Percentiles rank a stretch among this genome's conserved stretches.
Conservation (phyloP, 768 basidiomycete genomes). For the Lactarius tabidus region DNA sequence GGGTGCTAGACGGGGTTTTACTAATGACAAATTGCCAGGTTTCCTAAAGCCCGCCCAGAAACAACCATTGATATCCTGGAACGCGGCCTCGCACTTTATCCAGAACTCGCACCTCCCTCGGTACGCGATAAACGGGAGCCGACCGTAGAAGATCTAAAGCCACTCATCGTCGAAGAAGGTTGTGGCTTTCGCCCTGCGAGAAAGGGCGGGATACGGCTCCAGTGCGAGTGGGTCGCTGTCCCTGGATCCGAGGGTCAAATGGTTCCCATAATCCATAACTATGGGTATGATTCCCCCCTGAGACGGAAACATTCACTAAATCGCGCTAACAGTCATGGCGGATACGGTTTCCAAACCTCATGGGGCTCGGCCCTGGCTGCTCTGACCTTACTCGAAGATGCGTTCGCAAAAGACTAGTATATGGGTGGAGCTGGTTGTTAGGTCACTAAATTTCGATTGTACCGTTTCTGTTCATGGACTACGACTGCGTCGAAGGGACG, state of each 20-base stretch:
- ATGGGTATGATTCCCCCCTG: conserved; percentile 45
- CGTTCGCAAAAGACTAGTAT: conserved; percentile 28
- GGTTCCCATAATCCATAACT: conserved; percentile 57
- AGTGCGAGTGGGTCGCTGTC: conserved; percentile 40
- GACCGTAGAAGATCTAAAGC: conserved; percentile 38
- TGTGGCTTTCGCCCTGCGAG: conserved; percentile 65
- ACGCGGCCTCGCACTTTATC: conserved; percentile 36
- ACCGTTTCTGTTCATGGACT: background rate
- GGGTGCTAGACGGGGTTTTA: background rate
- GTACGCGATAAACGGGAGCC: conserved; percentile 29
- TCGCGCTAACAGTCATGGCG: conserved; percentile 46
- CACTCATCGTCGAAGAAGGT: conserved; percentile 39
- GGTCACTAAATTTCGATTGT: background rate
- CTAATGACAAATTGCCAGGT: conserved; percentile 38
- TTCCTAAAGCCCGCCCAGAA: conserved; percentile 58
- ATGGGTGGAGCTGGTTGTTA: background rate
- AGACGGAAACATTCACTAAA: background rate
- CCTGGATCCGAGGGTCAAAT: conserved; percentile 28
- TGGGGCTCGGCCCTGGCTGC: conserved; percentile 60
- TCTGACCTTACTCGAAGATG: conserved; percentile 43
- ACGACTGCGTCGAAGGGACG: conserved; percentile 8
- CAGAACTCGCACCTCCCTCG: conserved; percentile 33
- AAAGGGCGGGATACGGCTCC: conserved; percentile 64
- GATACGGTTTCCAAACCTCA: conserved; percentile 59
- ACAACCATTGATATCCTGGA: conserved; percentile 57